These are phyloP conservation scores for Trypanosoma mega DNA, from an alignment of 208 protist genomes.

Conservation along the genomic window DNA sequence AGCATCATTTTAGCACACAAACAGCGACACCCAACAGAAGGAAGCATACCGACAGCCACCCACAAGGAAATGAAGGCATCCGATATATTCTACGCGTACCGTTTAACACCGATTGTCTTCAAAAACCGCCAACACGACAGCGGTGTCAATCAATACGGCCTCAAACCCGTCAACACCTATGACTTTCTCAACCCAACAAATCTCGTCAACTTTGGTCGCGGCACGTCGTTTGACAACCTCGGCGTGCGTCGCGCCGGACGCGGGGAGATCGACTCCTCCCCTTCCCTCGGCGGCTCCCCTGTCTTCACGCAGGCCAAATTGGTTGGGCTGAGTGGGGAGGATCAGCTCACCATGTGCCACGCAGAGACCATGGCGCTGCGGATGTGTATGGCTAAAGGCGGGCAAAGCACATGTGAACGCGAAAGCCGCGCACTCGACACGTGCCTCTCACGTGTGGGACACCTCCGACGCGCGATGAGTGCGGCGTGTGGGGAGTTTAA, in stretches of 20 bases:
- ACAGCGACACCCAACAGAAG: too few species aligned
- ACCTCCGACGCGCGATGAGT: conserved; percentile 73
- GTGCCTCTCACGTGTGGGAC: conserved; percentile 77
- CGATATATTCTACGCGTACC: conserved; percentile 67
- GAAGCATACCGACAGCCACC: too few species aligned
- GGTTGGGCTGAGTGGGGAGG: conserved; percentile 75
- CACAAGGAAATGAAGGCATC: conserved; percentile 82
- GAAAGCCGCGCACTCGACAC: conserved; percentile 69
- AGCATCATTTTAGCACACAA: too few species aligned
- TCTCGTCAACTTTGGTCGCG: conserved; percentile 86
- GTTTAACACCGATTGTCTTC: conserved; percentile 60
- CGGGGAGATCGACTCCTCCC: conserved; percentile 80
- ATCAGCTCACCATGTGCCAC: conserved; percentile 80
- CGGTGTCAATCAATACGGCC: conserved; percentile 88
- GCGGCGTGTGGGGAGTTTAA: conserved; percentile 72
- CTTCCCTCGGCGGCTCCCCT: conserved; percentile 72
- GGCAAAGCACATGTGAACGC: conserved; percentile 64
- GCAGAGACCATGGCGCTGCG: conserved; percentile 84
- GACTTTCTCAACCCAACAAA: conserved; percentile 90
- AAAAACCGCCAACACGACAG: conserved; percentile 64
- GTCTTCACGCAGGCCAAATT: conserved; percentile 83
- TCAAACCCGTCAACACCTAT: conserved; percentile 74
- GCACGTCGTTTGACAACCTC: conserved; percentile 85
- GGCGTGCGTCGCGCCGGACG: conserved; percentile 74
- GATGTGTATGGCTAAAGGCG: conserved; percentile 86